phyloP scores from a whole-genome alignment of 2,329 filamentous ascomycete genomes.

The Fusarium xylarioides region DNA sequence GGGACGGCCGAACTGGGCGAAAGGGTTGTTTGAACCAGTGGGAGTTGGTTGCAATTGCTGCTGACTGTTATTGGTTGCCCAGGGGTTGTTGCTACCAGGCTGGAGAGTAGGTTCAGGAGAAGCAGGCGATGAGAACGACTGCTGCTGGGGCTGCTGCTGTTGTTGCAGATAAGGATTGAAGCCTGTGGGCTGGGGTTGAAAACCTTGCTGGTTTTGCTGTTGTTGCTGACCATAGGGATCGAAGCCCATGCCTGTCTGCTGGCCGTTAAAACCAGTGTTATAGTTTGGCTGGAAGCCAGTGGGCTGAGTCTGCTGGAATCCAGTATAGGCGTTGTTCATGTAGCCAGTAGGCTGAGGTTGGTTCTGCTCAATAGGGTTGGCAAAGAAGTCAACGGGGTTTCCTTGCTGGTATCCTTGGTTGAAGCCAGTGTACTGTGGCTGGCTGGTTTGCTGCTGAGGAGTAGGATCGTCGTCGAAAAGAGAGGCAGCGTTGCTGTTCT shows the following conservation, averaged over 20 bases:
- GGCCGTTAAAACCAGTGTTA: conserved; percentile 70
- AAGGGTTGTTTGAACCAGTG: conserved; percentile 98
- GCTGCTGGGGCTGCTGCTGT: conserved; percentile 51
- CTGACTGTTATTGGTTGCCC: conserved; percentile 73
- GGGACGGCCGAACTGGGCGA: conserved; percentile 77
- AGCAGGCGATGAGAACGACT: conserved; percentile 51
- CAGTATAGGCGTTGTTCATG: conserved; percentile 65
- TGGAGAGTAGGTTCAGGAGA: conserved; percentile 70
- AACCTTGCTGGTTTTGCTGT: conserved; percentile 52
- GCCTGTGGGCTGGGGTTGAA: conserved; percentile 62
- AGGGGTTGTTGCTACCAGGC: conserved; percentile 93
- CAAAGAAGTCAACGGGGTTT: conserved; percentile 94
- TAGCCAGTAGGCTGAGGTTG: conserved; percentile 85
- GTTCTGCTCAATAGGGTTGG: conserved; percentile 84
- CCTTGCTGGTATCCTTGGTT: conserved; percentile 99
- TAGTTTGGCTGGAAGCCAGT: conserved; percentile 68
- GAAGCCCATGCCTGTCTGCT: conserved; percentile 71
- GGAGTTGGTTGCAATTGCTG: conserved; percentile 79
- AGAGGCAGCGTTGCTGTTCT: conserved; percentile 83
- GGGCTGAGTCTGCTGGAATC: conserved; percentile 56
- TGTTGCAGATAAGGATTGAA: conserved; percentile 61
- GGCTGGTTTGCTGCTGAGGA: conserved; percentile 60
- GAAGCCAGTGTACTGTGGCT: conserved; percentile 85
- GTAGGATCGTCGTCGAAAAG: conserved; percentile 85
- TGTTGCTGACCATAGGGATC: conserved; percentile 70